Base-by-base conservation (phyloP, 257 asterid genomes). In the Paraleonurus japonicus region DNA sequence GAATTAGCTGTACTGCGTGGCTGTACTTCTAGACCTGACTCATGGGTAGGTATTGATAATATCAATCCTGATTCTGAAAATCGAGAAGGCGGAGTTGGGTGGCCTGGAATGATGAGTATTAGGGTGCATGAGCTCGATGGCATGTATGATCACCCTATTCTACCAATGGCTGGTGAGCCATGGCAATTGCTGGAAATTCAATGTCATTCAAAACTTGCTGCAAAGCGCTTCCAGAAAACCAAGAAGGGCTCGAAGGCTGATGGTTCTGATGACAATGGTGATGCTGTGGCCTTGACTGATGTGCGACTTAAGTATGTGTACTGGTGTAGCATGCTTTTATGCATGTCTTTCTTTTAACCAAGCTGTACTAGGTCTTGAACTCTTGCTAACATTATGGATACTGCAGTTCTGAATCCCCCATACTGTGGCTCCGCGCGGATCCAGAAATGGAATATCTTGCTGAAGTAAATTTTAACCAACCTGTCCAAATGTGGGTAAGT, bases 41-140 rank as follows among this genome's bases (percentile, higher is more conserved):
- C 88, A 23, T 77, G 73, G 87, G 83, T 74, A 48, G 81, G 79
- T 66, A 68, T 80, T 74, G 85, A 81, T 61, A 90, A 81, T 80
- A 80, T 81, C 65, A 88, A 85, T 73, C 81, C 77, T 66, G 98
- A 89, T 68, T 65, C 92, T 64, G 99, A 89, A 81, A 94, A 85
- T 69, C 89, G 90, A 28, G 98, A 88, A 74, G 93, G 92, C 17
- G 89, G 81, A 66, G 80, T 86, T 76, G 99, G 99, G 74, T 92
- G 97, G 99, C 99, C 99, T 72, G 99, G 99, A 61, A 95, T 95
- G 99, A 95, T 95, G 99, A 95, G 99, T 83, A 88, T 95, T 75
- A 80, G 99, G 71, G 93, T 88, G 67, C 96, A 95, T 79, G 99
- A 95, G 81, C 89, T 95, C 15, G 99, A 95, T 79, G 99, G 99